Percentiles rank a stretch among this genome's conserved stretches.
These are phyloP conservation scores for Castanospermum australe DNA, from an alignment of 306 rosid genomes.

Conservation along the genomic window DNA sequence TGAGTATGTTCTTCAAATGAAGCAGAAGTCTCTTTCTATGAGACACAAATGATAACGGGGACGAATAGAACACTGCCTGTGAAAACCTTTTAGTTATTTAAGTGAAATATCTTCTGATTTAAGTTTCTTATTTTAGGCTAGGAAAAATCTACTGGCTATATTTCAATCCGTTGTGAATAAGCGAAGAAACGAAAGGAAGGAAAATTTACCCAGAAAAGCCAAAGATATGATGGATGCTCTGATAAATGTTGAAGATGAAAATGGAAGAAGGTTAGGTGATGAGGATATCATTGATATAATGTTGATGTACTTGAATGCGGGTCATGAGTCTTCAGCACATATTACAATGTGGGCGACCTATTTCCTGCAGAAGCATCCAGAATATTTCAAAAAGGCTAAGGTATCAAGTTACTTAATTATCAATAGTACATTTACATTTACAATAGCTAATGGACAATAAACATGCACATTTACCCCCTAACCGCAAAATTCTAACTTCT, in stretches of 20 bases:
- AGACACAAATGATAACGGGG: not conserved
- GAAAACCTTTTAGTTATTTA: not conserved
- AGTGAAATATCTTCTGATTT: not conserved
- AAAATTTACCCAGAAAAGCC: not conserved
- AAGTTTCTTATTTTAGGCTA: constrained; percentile 43
- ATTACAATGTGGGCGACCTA: constrained; percentile 73
- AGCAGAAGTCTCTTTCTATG: not conserved
- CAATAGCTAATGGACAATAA: not conserved
- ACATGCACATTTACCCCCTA: not conserved
- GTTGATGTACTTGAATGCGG: constrained; percentile 88
- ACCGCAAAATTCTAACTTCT: not conserved
- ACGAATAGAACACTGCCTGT: not conserved
- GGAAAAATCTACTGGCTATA: constrained; percentile 44
- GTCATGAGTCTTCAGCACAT: constrained; percentile 94
- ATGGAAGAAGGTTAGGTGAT: constrained; percentile 59
- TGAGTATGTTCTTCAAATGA: not conserved
- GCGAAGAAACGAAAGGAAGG: constrained; percentile 37
- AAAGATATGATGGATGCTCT: constrained; percentile 88
- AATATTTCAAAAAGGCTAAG: constrained; percentile 68
- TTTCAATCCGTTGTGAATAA: constrained; percentile 57
- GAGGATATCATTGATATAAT: constrained; percentile 77
- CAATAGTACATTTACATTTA: not conserved
- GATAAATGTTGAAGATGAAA: constrained; percentile 65
- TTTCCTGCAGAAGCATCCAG: constrained; percentile 50
- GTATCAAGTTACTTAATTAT: constrained; percentile 24